Base-by-base conservation (phyloP, 192 early-diverging fungal genomes). In the Hyaloraphidium curvatum region DNA sequence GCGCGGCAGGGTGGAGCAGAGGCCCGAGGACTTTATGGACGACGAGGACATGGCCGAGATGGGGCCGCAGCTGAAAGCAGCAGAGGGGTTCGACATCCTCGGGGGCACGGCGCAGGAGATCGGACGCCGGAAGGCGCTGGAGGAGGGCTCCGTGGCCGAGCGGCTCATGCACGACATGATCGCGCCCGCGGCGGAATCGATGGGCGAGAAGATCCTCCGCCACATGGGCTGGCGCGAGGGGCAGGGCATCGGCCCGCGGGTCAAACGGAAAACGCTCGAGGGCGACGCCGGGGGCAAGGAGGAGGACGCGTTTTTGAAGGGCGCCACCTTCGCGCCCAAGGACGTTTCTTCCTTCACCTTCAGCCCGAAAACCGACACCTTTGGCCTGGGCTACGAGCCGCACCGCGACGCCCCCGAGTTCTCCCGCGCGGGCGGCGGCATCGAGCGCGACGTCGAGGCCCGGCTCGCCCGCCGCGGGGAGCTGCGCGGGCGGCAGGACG, bases 11-110 rank as follows among this genome's bases (percentile, higher is more conserved):
- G 40, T 51, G 21, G 31, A 77, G 40, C 57, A 52, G 31, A 68
- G 62, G 13, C 78, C 81, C 22, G 84, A 92, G 55, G 91, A 97
- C 56, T 94, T 78, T 55, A 97, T 97, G 94, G 94, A 97, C 66
- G 87, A 91, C 3, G 90, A 97, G 57, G 94, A 97, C 55, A 55
- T 86, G 19, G 17, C 17, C 5, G 78, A 76, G 54, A 87, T 73
- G 22, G 39, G 17, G 33, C 21, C 25, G 29, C 57, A 76, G 59
- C 59, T 86, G 4, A 63, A 66, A 4, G 59, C 78, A 7, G 80
- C 77, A 2, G 75, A 79, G 11, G 80, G 85, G 39, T 87, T 80
- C 59, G 82, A 82, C 52, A 61, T 70, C 3, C 31, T 76, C 4
- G 82, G 75, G 40, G 74, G 76, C 2, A 78, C 82, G 13, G 62